Evolutionary conservation across 2,329 filamentous ascomycete species (phyloP), one percentile per base, ranked within the genome.

Genomic region (Talaromyces sp.): DNA sequence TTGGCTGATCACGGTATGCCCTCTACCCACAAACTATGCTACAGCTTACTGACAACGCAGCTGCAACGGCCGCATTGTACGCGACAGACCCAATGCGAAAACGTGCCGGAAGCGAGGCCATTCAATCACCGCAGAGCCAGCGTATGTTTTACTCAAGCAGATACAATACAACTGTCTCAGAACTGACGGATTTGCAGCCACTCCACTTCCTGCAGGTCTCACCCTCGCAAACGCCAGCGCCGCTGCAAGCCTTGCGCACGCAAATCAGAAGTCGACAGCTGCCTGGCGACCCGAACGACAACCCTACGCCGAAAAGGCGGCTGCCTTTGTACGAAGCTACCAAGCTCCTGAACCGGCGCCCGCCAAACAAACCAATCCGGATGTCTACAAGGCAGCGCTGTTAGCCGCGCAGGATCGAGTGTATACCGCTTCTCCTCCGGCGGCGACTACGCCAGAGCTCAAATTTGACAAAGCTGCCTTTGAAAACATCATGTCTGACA

Each of bases 381-480:
- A 88, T 59, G 90, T 90, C 41, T 88, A 90, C 60, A 91, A 90
- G 73, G 91, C 92, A 57, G 92, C 92, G 3, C 74, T 92, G 10
- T 79, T 91, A 31, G 91, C 91, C 22, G 68, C 72, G 6, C 70
- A 73, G 50, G 75, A 77, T 56, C 71, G 70, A 35, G 70, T 69
- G 48, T 61, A 68, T 6, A 68, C 43, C 27, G 54, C 66, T 14
- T 63, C 71, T 22, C 60, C 71, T 16, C 50, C 59, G 31, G 54
- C 45, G 33, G 39, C 8, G 11, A 45, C 43, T 8, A 31, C 33
- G 8, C 35, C 56, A n/a, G 65, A 67, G n/a, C 52, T 41, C n/a
- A 70, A 70, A 24, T 62, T 70, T 27, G 70, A 74, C 27, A 60
- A 67, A 41, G 90, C 90, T 19, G 90, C 91, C 16, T 90, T 90